Conservation (phyloP, 345 rosid species). For the Hypericum perforatum region DNA sequence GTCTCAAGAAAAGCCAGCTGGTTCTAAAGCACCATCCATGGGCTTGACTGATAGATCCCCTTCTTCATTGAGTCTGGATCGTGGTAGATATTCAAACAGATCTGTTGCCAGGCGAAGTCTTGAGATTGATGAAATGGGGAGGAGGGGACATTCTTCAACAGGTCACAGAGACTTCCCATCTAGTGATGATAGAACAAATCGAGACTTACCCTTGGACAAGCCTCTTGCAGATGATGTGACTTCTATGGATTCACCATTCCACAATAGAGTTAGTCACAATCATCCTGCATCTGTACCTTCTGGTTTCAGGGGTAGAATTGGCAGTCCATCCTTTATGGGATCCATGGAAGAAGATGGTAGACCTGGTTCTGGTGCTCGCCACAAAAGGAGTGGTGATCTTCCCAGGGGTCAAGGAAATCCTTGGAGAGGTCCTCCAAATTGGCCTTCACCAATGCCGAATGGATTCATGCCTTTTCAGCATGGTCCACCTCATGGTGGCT, state of each 20-base stretch:
- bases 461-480: conserved; percentile 86
- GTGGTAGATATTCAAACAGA: conserved; percentile 42
- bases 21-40: conserved; percentile 70
- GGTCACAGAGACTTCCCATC: conserved; percentile 49
- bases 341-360: conserved; percentile 65
- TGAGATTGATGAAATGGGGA: conserved; percentile 64
- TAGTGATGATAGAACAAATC: conserved; percentile 40
- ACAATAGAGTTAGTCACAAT: conserved; percentile 43
- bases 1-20: conserved; percentile 52
- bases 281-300: conserved; percentile 49
- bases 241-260: conserved; percentile 47
- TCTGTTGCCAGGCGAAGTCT: conserved; percentile 46
- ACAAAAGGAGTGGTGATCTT: conserved; percentile 56
- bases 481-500: conserved; percentile 75
- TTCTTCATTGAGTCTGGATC: conserved; percentile 65
- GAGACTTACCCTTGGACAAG: conserved; percentile 48
- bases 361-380: conserved; percentile 34
- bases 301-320: conserved; percentile 49
- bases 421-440: conserved; percentile 84
- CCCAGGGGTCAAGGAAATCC: conserved; percentile 73
- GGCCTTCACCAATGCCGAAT: conserved; percentile 70
- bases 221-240: conserved; percentile 46
- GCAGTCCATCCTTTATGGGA: conserved; percentile 58
- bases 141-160: conserved; percentile 41
- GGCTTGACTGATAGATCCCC: conserved; percentile 68